Percentiles rank a stretch among this genome's conserved stretches.
These are phyloP conservation scores for Dissophora ornata DNA, from an alignment of 192 early-diverging fungal species.

Conservation along the genomic window DNA sequence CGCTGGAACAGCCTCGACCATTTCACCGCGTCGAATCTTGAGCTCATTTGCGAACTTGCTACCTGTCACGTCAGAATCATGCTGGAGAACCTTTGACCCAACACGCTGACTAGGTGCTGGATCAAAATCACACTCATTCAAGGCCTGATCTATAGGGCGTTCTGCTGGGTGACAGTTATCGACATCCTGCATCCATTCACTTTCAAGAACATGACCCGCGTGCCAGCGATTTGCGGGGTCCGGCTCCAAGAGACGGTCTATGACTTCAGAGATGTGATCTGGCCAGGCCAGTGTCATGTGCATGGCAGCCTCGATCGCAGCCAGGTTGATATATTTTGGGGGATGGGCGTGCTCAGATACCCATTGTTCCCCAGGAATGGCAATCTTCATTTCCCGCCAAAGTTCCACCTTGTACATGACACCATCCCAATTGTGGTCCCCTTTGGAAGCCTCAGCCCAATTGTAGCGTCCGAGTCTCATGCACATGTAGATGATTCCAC, in stretches of 20 bases:
- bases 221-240: conserved; percentile 59
- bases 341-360: neutral
- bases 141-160: conserved; percentile 4
- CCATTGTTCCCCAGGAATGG: neutral
- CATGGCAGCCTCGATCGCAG: conserved; percentile 18
- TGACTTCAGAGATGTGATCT: conserved; percentile 29
- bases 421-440: conserved; percentile 36
- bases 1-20: too few relatives aligned
- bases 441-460: conserved; percentile 42
- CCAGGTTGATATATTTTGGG: conserved; percentile 18
- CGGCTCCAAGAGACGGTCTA: conserved; percentile 53
- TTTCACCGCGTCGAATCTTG: neutral
- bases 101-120: conserved; percentile 31
- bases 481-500: conserved; percentile 59
- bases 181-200: conserved; percentile 52
- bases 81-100: conserved; percentile 33
- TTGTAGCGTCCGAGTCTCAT: conserved; percentile 53
- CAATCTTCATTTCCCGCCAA: neutral
- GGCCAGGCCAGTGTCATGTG: conserved; percentile 29
- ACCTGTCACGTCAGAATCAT: conserved; percentile 9
- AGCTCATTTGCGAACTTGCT: conserved; percentile 17
- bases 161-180: conserved; percentile 57
- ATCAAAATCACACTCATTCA: conserved; percentile 40
- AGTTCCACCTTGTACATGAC: conserved; percentile 16
- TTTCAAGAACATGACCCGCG: conserved; percentile 47